phyloP scores from a whole-genome alignment of 257 asterid species.

The Ophiorrhiza pumila region DNA sequence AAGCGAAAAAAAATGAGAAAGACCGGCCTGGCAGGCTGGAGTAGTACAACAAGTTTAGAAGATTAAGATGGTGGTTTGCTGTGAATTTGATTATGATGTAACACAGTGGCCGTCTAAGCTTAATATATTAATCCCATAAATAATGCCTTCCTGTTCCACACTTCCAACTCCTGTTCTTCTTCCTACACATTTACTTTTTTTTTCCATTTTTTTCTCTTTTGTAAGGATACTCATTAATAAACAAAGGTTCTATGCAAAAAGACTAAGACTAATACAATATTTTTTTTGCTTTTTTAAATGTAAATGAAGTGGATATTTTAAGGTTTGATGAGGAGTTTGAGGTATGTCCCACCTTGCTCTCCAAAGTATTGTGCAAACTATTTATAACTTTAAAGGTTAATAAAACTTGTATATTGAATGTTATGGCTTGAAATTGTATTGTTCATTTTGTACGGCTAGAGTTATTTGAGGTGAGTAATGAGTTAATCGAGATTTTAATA shows the following conservation, averaged over 20 bases:
- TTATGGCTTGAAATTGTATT: no score
- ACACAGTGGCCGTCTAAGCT: constrained; percentile 1
- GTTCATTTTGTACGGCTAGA: no score
- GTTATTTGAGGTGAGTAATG: no score
- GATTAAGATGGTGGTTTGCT: not conserved
- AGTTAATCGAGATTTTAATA: no score
- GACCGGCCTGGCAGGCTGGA: constrained; percentile 14
- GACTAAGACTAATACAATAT: not conserved
- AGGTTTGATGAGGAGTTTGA: not conserved
- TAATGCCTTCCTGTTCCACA: not conserved
- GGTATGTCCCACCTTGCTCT: not conserved
- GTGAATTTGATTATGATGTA: constrained; percentile 11
- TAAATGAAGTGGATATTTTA: not conserved
- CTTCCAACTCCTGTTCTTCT: not conserved
- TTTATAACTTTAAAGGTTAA: no score
- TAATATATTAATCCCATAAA: not conserved
- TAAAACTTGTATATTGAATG: no score
- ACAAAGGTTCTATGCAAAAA: not conserved
- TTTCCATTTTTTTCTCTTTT: not conserved
- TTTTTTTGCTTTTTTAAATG: not conserved
- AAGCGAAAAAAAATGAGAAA: constrained; percentile 1
- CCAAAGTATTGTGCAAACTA: no score
- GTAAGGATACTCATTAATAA: not conserved
- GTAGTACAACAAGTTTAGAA: not conserved
- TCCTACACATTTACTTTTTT: not conserved